Conservation (phyloP, 148 eudicot species). For the Vaccinium macrocarpon region DNA sequence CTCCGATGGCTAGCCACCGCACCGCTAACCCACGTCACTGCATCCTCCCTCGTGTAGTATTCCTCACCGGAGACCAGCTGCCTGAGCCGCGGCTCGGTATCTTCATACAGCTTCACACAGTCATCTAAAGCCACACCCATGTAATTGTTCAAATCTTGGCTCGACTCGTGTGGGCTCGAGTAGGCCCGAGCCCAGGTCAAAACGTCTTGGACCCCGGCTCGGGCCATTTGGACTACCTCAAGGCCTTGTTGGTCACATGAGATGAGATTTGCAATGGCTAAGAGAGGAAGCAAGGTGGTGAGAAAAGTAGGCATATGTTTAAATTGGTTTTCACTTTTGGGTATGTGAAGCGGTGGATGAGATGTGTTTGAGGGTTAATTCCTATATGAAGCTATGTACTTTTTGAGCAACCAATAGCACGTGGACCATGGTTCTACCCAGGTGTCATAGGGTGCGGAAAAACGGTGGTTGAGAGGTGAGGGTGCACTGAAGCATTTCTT, state of each 20-base stretch:
- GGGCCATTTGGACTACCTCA: constrained; percentile 35
- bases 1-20: constrained; percentile 56
- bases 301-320: constrained; percentile 25
- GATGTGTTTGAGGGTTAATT: not conserved
- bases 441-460: not conserved
- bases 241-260: constrained; percentile 26
- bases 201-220: constrained; percentile 32
- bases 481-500: not conserved
- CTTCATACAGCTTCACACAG: constrained; percentile 62
- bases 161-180: not conserved
- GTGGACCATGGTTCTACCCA: constrained; percentile 9
- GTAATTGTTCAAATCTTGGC: not conserved
- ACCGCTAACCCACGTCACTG: constrained; percentile 58
- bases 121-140: constrained; percentile 34
- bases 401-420: not conserved
- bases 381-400: not conserved
- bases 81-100: constrained; percentile 39
- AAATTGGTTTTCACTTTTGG: too few species aligned
- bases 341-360: not conserved
- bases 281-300: constrained; percentile 24
- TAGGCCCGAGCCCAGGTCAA: constrained; percentile 30
- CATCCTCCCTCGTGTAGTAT: constrained; percentile 38
- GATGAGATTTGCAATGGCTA: constrained; percentile 17
- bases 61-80: constrained; percentile 23
- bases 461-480: not conserved